Evolutionary conservation across 176 grass and related monocot species (phyloP).

Genomic region (Oryza brachyantha): DNA sequence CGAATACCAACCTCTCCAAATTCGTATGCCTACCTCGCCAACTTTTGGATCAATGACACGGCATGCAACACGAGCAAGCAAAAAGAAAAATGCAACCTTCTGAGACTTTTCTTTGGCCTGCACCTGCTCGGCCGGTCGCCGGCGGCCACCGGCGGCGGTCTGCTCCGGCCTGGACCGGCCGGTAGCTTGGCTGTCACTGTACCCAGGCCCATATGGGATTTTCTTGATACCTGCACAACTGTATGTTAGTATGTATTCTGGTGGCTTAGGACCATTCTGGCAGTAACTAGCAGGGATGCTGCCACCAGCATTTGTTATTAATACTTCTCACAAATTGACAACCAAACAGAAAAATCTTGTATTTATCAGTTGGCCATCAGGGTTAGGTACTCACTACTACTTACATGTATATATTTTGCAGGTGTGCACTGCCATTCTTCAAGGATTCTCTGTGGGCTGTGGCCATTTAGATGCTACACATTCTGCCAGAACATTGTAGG

Average conservation of each 20-base stretch:
- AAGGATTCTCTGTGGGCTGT: slow-evolving; percentile 39
- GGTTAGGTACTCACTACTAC: slow-evolving; percentile 33
- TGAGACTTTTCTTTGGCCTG: slow-evolving; percentile 3
- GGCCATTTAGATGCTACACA: background rate
- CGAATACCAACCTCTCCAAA: slow-evolving; percentile 7
- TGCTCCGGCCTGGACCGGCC: slow-evolving; percentile 5
- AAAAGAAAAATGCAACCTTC: slow-evolving; percentile 11
- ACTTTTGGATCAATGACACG: background rate
- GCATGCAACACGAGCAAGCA: slow-evolving; percentile 3
- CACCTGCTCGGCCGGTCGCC: background rate
- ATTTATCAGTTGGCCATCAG: slow-evolving; percentile 36
- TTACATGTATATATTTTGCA: slow-evolving; percentile 4
- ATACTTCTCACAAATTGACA: slow-evolving; percentile 16
- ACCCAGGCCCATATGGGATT: slow-evolving; percentile 10
- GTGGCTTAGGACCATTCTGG: slow-evolving; percentile 45
- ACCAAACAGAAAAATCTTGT: slow-evolving; percentile 26
- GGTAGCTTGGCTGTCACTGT: slow-evolving; percentile 24
- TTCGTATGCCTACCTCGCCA: slow-evolving; percentile 12
- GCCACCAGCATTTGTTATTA: slow-evolving; percentile 24
- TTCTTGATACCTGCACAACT: slow-evolving; percentile 20
- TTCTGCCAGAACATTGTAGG: background rate
- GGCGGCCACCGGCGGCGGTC: background rate
- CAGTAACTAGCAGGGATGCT: slow-evolving; percentile 23
- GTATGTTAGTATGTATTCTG: background rate
- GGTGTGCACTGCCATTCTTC: background rate